These are phyloP conservation scores for Fibroporia radiculosa DNA, from an alignment of 768 basidiomycete species.

Conservation along the genomic window DNA sequence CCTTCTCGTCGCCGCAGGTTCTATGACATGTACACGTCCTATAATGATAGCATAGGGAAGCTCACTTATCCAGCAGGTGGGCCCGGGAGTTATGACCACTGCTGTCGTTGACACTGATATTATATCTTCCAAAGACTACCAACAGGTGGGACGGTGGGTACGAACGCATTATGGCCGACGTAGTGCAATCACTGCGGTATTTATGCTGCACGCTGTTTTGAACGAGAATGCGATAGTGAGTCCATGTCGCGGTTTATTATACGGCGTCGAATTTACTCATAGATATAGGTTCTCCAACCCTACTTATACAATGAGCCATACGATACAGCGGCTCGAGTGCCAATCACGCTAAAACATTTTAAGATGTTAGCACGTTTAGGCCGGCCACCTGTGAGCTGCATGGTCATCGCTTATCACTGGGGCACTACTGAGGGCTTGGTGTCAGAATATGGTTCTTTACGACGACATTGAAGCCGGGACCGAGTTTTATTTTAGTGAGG, in stretches of 20 bases:
- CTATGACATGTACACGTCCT: conserved; percentile 34
- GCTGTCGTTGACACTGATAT: conserved; percentile 4
- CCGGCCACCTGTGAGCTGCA: conserved; percentile 43
- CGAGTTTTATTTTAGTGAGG: conserved; percentile 62
- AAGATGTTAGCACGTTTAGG: conserved; percentile 64
- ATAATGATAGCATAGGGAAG: conserved; percentile 38
- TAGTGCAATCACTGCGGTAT: conserved; percentile 54
- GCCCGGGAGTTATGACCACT: conserved; percentile 17
- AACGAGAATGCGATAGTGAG: conserved; percentile 48
- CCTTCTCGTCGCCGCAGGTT: conserved; percentile 51
- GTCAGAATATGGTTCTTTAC: conserved; percentile 29
- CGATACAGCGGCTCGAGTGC: conserved; percentile 36
- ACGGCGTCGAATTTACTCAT: not conserved
- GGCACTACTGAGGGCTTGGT: not conserved
- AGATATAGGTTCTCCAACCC: conserved; percentile 37
- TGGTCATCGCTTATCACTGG: not conserved
- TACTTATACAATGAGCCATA: conserved; percentile 28
- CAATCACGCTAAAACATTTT: conserved; percentile 72
- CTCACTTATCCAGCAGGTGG: conserved; percentile 55
- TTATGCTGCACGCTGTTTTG: conserved; percentile 66
- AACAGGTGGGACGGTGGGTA: conserved; percentile 55
- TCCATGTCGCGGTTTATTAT: conserved; percentile 2
- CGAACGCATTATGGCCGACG: conserved; percentile 47
- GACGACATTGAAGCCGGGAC: conserved; percentile 57
- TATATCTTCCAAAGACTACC: conserved; percentile 35